Percentiles rank a stretch among this genome's conserved stretches.
Conservation (phyloP, 129 eudicot species). For the Calendula officinalis region DNA sequence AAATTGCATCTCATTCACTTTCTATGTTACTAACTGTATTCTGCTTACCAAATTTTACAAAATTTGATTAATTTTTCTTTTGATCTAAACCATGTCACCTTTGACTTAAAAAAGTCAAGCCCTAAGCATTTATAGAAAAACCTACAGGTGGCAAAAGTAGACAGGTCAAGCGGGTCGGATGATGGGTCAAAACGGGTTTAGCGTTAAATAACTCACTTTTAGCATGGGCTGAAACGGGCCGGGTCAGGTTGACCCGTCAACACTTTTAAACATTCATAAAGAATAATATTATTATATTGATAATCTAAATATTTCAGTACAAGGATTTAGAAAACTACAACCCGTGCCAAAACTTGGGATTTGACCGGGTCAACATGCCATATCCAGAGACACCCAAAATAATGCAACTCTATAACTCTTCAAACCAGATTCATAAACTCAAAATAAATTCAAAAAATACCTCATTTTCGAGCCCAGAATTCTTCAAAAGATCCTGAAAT, state of each 20-base stretch:
- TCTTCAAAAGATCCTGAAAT: slow-evolving; percentile 9
- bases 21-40: neutral
- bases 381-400: neutral
- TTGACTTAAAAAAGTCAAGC: neutral
- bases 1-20: neutral
- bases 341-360: neutral
- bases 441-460: slow-evolving; percentile 19
- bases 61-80: neutral
- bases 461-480: slow-evolving; percentile 16
- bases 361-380: neutral
- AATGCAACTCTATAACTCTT: neutral
- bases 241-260: too few relatives aligned
- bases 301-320: too few relatives aligned
- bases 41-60: neutral
- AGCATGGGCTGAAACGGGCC: too few relatives aligned
- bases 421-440: neutral
- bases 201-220: too few relatives aligned
- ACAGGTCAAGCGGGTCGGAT: too few relatives aligned
- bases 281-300: too few relatives aligned
- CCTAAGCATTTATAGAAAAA: neutral
- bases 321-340: too few relatives aligned
- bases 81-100: neutral
- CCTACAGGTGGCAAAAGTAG: too few relatives aligned
- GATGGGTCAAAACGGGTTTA: too few relatives aligned
- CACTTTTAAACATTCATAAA: too few relatives aligned